These are phyloP conservation scores for Apiotrichum mycotoxinovorans DNA, from an alignment of 1,284 basidiomycete genomes.

Conservation along the genomic window DNA sequence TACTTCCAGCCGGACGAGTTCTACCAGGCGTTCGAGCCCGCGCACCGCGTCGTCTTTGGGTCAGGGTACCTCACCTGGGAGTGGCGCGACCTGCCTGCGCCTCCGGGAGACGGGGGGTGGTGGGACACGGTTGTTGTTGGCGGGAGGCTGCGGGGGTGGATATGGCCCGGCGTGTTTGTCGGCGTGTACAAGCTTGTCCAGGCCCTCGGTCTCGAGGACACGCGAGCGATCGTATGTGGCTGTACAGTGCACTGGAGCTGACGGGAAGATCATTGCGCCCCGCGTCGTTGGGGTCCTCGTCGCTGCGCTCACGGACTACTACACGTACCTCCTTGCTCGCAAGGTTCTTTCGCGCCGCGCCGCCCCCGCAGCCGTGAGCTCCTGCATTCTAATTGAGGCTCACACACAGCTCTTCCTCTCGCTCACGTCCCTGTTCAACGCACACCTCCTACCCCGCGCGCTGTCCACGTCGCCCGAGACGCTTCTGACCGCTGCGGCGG, in stretches of 20 bases:
- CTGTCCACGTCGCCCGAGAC: slow-evolving; percentile 93
- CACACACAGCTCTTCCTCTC: slow-evolving; percentile 69
- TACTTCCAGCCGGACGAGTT: slow-evolving; percentile 99
- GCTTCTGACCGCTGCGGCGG: slow-evolving; percentile 71
- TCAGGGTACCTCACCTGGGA: slow-evolving; percentile 96
- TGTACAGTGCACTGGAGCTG: not conserved
- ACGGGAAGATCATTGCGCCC: slow-evolving; percentile 57
- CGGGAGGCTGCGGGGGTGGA: slow-evolving; percentile 26
- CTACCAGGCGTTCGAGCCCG: slow-evolving; percentile 91
- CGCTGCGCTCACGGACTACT: slow-evolving; percentile 77
- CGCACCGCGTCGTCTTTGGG: slow-evolving; percentile 81
- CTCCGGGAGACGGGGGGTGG: slow-evolving; percentile 50
- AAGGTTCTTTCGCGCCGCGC: slow-evolving; percentile 61
- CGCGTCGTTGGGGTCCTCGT: slow-evolving; percentile 73
- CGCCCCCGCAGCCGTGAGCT: slow-evolving; percentile 63
- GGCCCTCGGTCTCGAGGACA: slow-evolving; percentile 53
- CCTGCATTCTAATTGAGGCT: slow-evolving; percentile 1
- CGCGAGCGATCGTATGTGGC: slow-evolving; percentile 56
- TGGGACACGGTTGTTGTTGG: slow-evolving; percentile 20
- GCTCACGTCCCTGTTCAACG: slow-evolving; percentile 80
- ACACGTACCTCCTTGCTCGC: slow-evolving; percentile 62
- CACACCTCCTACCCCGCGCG: slow-evolving; percentile 76
- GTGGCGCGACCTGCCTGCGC: slow-evolving; percentile 69
- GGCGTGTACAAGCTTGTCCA: slow-evolving; percentile 3
- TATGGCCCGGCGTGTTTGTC: slow-evolving; percentile 19